phyloP scores from a whole-genome alignment of 805 yeast species.

The Candida palmyrensis region DNA sequence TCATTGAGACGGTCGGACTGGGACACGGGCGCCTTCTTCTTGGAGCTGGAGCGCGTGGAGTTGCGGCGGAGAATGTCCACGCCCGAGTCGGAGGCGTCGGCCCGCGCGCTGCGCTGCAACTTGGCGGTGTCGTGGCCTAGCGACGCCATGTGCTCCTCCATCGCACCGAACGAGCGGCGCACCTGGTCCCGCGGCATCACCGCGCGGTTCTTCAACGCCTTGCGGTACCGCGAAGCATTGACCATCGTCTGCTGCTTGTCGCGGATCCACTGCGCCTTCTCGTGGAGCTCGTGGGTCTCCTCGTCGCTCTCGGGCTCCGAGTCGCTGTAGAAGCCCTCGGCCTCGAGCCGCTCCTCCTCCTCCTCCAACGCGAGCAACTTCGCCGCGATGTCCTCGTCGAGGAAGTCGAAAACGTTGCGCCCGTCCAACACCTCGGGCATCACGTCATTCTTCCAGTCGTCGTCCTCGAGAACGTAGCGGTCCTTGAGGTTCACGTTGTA shows the following conservation, averaged over 20 bases:
- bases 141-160: slow-evolving; percentile 86
- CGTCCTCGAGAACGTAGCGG: slow-evolving; percentile 87
- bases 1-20: slow-evolving; percentile 81
- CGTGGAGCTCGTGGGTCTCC: slow-evolving; percentile 46
- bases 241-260: slow-evolving; percentile 92
- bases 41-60: slow-evolving; percentile 37
- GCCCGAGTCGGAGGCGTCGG: slow-evolving; percentile 52
- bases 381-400: slow-evolving; percentile 92
- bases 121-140: slow-evolving; percentile 83
- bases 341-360: slow-evolving; percentile 91
- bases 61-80: slow-evolving; percentile 72
- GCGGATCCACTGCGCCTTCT: slow-evolving; percentile 94
- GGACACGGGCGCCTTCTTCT: slow-evolving; percentile 42
- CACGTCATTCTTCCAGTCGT: slow-evolving; percentile 94
- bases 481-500: slow-evolving; percentile 91
- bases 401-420: slow-evolving; percentile 92
- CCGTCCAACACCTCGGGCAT: slow-evolving; percentile 98
- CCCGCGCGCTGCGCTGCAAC: slow-evolving; percentile 43
- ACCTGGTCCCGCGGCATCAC: slow-evolving; percentile 87
- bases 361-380: slow-evolving; percentile 93
- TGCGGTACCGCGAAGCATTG: slow-evolving; percentile 80
- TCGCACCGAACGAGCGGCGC: slow-evolving; percentile 64
- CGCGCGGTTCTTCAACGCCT: slow-evolving; percentile 80
- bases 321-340: slow-evolving; percentile 93
- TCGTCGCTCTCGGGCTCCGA: slow-evolving; percentile 54